A percentile compares a stretch with the other conserved stretches of the same genome.
phyloP scores from a whole-genome alignment of 176 grass and related monocot species.

The Phragmites australis region DNA sequence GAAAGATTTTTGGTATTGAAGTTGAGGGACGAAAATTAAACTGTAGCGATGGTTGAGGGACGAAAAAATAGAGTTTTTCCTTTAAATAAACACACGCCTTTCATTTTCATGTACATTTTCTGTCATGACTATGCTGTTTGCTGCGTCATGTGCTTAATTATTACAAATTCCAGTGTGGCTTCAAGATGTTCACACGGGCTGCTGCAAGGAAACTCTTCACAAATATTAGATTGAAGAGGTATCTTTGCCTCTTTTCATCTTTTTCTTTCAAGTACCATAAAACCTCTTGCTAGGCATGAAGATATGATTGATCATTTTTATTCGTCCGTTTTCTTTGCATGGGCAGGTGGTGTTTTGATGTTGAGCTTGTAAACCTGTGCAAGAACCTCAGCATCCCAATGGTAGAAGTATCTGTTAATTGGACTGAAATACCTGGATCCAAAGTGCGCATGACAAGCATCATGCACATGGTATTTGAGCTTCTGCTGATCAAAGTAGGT shows the following conservation, averaged over 20 bases:
- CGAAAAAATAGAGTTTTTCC: too few relatives aligned
- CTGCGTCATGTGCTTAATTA: conserved; percentile 28
- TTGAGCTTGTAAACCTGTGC: conserved; percentile 91
- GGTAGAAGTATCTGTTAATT: conserved; percentile 79
- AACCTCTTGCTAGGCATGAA: background rate
- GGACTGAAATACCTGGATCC: conserved; percentile 95
- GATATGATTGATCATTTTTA: background rate
- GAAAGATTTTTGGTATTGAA: too few relatives aligned
- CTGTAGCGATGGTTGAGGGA: too few relatives aligned
- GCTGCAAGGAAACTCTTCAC: conserved; percentile 87
- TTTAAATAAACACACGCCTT: background rate
- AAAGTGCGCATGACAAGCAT: conserved; percentile 85
- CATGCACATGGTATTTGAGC: conserved; percentile 95
- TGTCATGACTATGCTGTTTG: background rate
- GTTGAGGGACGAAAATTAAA: too few relatives aligned
- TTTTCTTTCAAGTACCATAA: background rate
- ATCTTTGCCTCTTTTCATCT: background rate
- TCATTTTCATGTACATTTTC: background rate
- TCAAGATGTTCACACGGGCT: conserved; percentile 98
- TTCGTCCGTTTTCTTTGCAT: background rate
- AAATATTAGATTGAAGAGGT: conserved; percentile 96
- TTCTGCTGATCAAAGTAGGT: conserved; percentile 78
- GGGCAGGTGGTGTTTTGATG: conserved; percentile 93
- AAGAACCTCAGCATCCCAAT: conserved; percentile 84
- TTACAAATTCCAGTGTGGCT: conserved; percentile 74